phyloP scores from a whole-genome alignment of 2,329 filamentous ascomycete genomes.

The Fusarium ambrosium region DNA sequence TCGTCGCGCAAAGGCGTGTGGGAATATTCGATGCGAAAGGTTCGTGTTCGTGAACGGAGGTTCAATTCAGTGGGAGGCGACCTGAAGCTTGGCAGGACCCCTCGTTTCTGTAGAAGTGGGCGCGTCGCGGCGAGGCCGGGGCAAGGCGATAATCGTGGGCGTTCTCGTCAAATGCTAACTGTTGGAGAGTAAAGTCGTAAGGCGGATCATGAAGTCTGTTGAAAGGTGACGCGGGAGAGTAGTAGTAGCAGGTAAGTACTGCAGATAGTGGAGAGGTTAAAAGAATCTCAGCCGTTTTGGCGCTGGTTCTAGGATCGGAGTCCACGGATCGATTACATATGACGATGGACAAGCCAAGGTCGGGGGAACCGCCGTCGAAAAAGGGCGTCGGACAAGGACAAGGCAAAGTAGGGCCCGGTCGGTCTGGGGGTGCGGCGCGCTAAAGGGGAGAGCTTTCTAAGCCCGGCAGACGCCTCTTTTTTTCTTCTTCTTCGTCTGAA shows the following conservation, averaged over 20 bases:
- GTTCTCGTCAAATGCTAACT: background rate
- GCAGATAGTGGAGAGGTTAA: constrained; percentile 29
- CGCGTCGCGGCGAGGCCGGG: constrained; percentile 11
- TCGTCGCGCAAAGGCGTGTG: background rate
- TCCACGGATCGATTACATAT: constrained; percentile 29
- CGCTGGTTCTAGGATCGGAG: constrained; percentile 38
- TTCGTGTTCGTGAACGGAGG: constrained; percentile 16
- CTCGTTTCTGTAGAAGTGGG: constrained; percentile 6
- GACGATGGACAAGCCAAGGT: constrained; percentile 32
- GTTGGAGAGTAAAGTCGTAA: constrained; percentile 6
- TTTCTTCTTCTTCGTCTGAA: background rate
- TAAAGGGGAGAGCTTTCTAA: constrained; percentile 26
- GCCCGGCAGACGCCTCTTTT: constrained; percentile 6
- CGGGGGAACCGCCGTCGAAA: constrained; percentile 13
- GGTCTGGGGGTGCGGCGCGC: constrained; percentile 19
- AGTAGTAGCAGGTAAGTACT: background rate
- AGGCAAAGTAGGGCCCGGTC: background rate
- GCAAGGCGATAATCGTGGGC: background rate
- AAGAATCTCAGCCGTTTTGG: constrained; percentile 34
- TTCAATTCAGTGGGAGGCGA: constrained; percentile 26
- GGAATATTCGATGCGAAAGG: constrained; percentile 9
- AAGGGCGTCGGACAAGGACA: background rate
- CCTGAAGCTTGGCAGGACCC: background rate
- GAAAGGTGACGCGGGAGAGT: background rate
- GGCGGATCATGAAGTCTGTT: constrained; percentile 13